phyloP scores from a whole-genome alignment of 768 basidiomycete genomes.

The Naganishia vaughanmartiniae region DNA sequence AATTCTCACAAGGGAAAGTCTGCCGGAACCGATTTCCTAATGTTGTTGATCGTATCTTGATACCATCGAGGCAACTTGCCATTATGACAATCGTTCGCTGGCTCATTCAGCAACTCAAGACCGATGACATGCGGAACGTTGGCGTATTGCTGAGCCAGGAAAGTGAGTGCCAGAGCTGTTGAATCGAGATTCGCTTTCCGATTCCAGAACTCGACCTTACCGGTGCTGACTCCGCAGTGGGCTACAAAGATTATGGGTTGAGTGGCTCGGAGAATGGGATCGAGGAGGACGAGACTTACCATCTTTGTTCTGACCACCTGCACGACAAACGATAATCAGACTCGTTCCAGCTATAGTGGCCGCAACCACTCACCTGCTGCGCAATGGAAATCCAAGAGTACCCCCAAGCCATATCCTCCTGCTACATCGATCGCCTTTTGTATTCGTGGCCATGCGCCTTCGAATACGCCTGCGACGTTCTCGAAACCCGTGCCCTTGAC shows the following conservation, averaged over 20 bases:
- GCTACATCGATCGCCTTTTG: conserved; percentile 63
- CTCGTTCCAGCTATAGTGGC: too few relatives aligned
- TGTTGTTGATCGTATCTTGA: conserved; percentile 57
- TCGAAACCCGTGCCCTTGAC: conserved; percentile 68
- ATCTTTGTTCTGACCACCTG: conserved; percentile 51
- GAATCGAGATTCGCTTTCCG: conserved; percentile 43
- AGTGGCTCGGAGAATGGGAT: background rate
- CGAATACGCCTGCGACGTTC: conserved; percentile 57
- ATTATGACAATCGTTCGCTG: conserved; percentile 54
- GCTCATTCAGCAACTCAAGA: conserved; percentile 63
- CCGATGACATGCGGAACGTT: conserved; percentile 59
- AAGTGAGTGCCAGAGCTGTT: conserved; percentile 48
- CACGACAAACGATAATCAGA: conserved; percentile 60
- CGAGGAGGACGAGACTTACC: conserved; percentile 31
- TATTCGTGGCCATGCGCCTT: conserved; percentile 68
- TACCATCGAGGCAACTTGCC: conserved; percentile 66
- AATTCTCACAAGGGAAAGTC: conserved; percentile 58
- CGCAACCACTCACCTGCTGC: conserved; percentile 61
- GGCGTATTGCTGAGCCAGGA: conserved; percentile 50
- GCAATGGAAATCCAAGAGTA: conserved; percentile 79
- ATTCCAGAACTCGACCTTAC: conserved; percentile 47
- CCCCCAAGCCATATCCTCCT: conserved; percentile 65
- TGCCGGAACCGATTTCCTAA: conserved; percentile 58
- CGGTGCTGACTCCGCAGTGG: conserved; percentile 57
- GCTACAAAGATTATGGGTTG: conserved; percentile 34